Evolutionary conservation across 2,329 filamentous ascomycete genomes (phyloP), one percentile per base, ranked within the genome.

Genomic region (Penicillium fuscoglaucum): DNA sequence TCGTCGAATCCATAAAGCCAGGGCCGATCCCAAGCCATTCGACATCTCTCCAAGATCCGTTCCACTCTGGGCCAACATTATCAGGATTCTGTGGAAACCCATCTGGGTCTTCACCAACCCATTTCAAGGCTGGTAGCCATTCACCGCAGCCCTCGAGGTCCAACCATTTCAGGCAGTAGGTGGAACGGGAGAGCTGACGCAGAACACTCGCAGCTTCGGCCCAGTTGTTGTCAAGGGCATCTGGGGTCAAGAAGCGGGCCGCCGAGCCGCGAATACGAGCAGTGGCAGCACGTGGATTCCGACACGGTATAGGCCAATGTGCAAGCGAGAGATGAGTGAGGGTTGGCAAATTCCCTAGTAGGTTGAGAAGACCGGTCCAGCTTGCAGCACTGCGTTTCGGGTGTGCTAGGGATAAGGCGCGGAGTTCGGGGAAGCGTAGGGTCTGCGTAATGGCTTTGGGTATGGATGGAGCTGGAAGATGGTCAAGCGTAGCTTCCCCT

Each of bases 301-400:
- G 72, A 0, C 81, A 83, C 2, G 85, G 85, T 21, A 77, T 73
- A 3, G 84, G 84, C 85, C 85, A 88, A 68, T 85, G 78, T 2
- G 85, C 84, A 2, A 88, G 76, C 0, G 85, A 87, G 2, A 88
- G 75, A 62, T 87, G 85, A 0, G 84, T 87, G 26, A 88, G 69
- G 4, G 79, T 84, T n/a, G 82, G 77, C 0, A 85, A 70, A 28
- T 82, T 76, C 0, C 80, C 77, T 0, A 84, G 77, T 1, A 88
- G 68, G 1, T 74, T 71, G 2, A 88, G 73, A 2, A 88, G 76
- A 6, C 82, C 78, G 15, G 77, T 71, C 85, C 85, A 88, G 12
- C 78, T 83, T 1, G 80, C 79, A 26, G 74, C 74, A 3, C 53
- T 60, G 7, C 66, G 66, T n/a, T 62, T 63, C 13, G 77, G 82